Evolutionary conservation across 495 filamentous ascomycete genomes (phyloP), one percentile per base, ranked within the genome.

Genomic region (Diplogelasinospora grovesii): DNA sequence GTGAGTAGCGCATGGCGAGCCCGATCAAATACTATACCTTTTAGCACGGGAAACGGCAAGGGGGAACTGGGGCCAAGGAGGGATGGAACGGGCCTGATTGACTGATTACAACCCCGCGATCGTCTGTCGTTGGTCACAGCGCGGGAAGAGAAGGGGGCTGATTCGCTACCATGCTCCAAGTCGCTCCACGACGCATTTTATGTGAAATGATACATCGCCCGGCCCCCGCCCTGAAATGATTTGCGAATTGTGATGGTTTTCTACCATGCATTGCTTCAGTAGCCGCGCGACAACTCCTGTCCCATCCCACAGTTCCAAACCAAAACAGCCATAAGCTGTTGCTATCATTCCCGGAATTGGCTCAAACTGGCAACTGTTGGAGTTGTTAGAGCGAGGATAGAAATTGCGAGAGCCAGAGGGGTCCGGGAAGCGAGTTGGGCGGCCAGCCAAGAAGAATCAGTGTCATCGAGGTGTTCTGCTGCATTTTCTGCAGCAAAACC

Each of bases 221-320:
- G 22, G 27, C 22, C 33, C 21, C 26, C 13, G 32, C 20, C 16
- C 21, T 28, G 27, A 18, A 16, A n/a, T 45, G 45, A 46, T 40
- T 43, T 45, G 39, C 32, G 36, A 40, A 20, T n/a, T n/a, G n/a
- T n/a, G n/a, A n/a, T n/a, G n/a, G n/a, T n/a, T n/a, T n/a, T n/a
- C n/a, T n/a, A 31, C 23, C 39, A 40, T 34, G 22, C 28, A 33
- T 15, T 41, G 39, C 47, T 46, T 46, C 35, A 44, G 23, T 49
- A 41, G 40, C 39, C 42, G 54, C 54, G 50, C 54, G 46, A 46
- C 41, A 47, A 42, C 38, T 15, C n/a, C n/a, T n/a, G n/a, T n/a
- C n/a, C n/a, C n/a, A n/a, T n/a, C n/a, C n/a, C n/a, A n/a, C n/a
- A n/a, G n/a, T n/a, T n/a, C 41, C 18, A 22, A 14, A 16, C 16